Conservation (phyloP, 768 basidiomycete genomes). For the Hydnum rufescens region DNA sequence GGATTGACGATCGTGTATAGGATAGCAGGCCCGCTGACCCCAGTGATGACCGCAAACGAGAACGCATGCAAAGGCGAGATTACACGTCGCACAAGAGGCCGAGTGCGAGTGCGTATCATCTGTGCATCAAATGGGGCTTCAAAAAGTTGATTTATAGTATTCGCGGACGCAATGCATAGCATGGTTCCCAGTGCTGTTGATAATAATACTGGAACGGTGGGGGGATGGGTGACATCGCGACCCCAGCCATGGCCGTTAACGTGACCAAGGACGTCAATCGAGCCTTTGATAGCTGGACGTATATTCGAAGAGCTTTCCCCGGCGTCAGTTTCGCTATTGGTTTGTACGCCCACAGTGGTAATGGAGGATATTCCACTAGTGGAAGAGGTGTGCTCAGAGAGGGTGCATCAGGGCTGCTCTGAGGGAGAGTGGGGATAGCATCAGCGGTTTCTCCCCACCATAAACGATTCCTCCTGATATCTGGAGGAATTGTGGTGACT, state of each 20-base stretch:
- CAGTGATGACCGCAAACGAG: slow-evolving; percentile 56
- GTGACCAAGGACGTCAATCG: slow-evolving; percentile 70
- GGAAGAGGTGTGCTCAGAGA: background rate
- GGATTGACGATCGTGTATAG: slow-evolving; percentile 74
- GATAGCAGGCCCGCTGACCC: slow-evolving; percentile 55
- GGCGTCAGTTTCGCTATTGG: slow-evolving; percentile 17
- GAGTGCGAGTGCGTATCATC: slow-evolving; percentile 73
- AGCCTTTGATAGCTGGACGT: slow-evolving; percentile 66
- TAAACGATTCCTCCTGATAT: background rate
- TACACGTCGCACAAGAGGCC: slow-evolving; percentile 73
- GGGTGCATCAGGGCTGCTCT: too few species aligned
- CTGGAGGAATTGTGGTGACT: background rate
- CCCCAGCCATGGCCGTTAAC: slow-evolving; percentile 76
- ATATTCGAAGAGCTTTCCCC: slow-evolving; percentile 37
- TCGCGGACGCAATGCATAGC: slow-evolving; percentile 82
- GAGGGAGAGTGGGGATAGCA: background rate
- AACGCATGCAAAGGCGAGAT: slow-evolving; percentile 72
- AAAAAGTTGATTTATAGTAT: slow-evolving; percentile 84
- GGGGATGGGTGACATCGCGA: slow-evolving; percentile 80
- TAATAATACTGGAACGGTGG: slow-evolving; percentile 65
- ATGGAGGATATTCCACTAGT: slow-evolving; percentile 6
- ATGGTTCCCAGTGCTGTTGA: slow-evolving; percentile 78
- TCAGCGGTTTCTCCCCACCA: background rate
- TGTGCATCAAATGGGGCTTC: slow-evolving; percentile 95
- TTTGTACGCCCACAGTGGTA: slow-evolving; percentile 8